Evolutionary conservation across 2,329 filamentous ascomycete species (phyloP).

Genomic region (Fusarium virguliforme): DNA sequence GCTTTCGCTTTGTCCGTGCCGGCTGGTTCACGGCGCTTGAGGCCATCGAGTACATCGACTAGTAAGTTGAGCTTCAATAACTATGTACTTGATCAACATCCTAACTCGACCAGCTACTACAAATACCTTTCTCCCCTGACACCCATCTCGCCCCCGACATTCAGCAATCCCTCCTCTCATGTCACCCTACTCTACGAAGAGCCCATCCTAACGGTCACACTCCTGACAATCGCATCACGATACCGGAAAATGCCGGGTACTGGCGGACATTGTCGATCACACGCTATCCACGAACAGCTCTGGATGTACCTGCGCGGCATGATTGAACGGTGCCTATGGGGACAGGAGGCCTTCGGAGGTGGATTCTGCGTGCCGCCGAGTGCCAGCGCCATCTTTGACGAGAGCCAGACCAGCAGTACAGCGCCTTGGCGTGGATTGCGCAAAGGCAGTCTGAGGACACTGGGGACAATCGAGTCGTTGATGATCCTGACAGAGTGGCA

Average conservation of each 20-base stretch:
- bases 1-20: conserved; percentile 94
- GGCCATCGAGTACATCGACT: conserved; percentile 93
- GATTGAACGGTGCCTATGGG: conserved; percentile 96
- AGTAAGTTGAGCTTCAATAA: conserved; percentile 68
- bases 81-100: neutral
- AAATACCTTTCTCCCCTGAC: conserved; percentile 91
- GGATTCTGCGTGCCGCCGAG: conserved; percentile 83
- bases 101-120: conserved; percentile 79
- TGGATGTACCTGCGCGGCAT: conserved; percentile 96
- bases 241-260: conserved; percentile 87
- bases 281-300: conserved; percentile 93
- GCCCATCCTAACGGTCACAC: conserved; percentile 91
- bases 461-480: conserved; percentile 94
- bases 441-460: conserved; percentile 85
- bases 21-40: conserved; percentile 97
- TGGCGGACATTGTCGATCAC: conserved; percentile 85
- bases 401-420: conserved; percentile 76
- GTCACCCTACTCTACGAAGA: conserved; percentile 87
- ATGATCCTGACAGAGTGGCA: conserved; percentile 98
- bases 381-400: conserved; percentile 67
- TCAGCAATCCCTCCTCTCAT: conserved; percentile 86
- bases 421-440: conserved; percentile 79
- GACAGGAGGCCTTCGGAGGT: conserved; percentile 94
- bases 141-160: conserved; percentile 93
- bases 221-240: conserved; percentile 91